phyloP scores from a whole-genome alignment of 2,329 filamentous ascomycete species.

The Diaporthe vaccinii region DNA sequence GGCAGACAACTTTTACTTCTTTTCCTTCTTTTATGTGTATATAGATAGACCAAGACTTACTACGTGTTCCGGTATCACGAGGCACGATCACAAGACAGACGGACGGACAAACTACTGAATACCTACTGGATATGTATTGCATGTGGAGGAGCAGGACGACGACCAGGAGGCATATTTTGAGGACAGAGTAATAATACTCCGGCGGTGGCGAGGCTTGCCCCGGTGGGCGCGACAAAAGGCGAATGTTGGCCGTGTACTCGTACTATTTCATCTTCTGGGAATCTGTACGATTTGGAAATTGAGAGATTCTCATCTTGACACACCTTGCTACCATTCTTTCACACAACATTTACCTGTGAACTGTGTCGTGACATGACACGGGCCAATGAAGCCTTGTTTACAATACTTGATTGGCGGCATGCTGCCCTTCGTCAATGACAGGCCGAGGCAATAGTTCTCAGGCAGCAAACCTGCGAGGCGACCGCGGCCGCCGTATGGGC shows the following conservation, averaged over 20 bases:
- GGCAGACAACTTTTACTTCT: neutral
- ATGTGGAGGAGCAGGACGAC: conserved; percentile 4
- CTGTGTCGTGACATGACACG: neutral
- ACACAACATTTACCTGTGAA: no score
- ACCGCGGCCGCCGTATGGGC: neutral
- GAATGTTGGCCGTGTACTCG: conserved; percentile 29
- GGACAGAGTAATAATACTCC: conserved; percentile 18
- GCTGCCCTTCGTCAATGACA: neutral
- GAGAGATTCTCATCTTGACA: conserved; percentile 13
- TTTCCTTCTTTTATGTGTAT: conserved; percentile 32
- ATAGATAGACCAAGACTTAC: conserved; percentile 36
- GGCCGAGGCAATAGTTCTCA: neutral
- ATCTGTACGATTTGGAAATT: conserved; percentile 28
- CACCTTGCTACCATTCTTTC: neutral
- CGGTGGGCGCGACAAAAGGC: conserved; percentile 12
- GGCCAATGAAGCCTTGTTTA: neutral
- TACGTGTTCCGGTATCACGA: conserved; percentile 37
- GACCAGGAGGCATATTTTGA: conserved; percentile 1
- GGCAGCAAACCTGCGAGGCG: neutral
- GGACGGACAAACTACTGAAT: conserved; percentile 23
- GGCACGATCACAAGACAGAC: conserved; percentile 32
- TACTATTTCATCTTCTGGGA: conserved; percentile 18
- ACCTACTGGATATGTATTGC: conserved; percentile 37
- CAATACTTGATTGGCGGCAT: no score
- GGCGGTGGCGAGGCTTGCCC: conserved; percentile 19